Evolutionary conservation across 2,329 filamentous ascomycete species (phyloP), one percentile per base, ranked within the genome.

Genomic region (Penicillium aurantiogriseum): DNA sequence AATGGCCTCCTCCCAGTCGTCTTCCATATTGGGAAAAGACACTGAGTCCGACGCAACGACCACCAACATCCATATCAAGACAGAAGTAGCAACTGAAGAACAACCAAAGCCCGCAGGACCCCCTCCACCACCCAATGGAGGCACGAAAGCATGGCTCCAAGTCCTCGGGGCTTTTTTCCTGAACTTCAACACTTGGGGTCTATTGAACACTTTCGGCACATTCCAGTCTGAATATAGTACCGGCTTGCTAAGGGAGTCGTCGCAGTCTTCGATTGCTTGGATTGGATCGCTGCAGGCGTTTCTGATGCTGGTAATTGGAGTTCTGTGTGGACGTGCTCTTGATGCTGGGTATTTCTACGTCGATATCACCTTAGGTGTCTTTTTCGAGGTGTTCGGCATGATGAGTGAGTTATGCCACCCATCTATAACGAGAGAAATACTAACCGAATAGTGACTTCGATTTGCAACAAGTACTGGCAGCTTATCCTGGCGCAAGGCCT

Each of bases 221-320:
- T 80, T 78, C 63, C 76, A 80, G 67, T 65, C 70, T 79, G 42
- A 44, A 19, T 44, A 80, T 59, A 67, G 69, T 2, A 65, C 66
- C 3, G 49, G 64, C 0, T 65, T 78, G 11, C 54, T 52, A 1
- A 43, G 8, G 5, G 33, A 63, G 0, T 58, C 65, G 0, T 62
- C 74, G 0, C 68, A 72, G 1, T 74, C 71, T 5, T 62, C 69
- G 6, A 74, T 80, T 27, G 74, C 76, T 31, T 80, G 76, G 78
- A 70, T 80, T 19, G 76, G 77, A 11, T 68, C 67, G 3, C 62
- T 78, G 6, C 76, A 79, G 58, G 64, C 76, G 36, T 80, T 77
- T 58, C 64, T 78, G 15, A 66, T 79, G 15, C 78, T 78, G 61
- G 74, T 78, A 46, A 61, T 77, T 6, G 74, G 76, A 5, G 75